Conservation (phyloP, 768 basidiomycete genomes). For the Boletus huronensis region DNA sequence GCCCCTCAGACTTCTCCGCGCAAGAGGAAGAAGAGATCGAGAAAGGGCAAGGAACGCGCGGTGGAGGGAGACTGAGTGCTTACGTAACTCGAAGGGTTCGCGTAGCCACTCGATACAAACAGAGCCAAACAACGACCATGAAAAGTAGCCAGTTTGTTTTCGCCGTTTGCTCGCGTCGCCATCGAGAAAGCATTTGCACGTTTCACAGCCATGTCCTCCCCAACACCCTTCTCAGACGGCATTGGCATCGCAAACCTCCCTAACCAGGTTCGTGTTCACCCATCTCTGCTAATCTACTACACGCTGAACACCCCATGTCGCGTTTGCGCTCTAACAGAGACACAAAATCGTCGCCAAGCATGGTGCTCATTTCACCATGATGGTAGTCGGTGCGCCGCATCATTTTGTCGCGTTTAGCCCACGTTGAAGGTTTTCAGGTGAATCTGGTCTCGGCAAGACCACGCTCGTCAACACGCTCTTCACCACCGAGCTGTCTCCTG, state of each 20-base stretch:
- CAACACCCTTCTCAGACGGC: conserved; percentile 53
- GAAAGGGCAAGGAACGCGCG: conserved; percentile 28
- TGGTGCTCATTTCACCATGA: conserved; percentile 97
- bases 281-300: neutral
- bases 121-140: conserved; percentile 22
- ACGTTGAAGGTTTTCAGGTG: conserved; percentile 51
- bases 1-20: neutral
- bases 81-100: neutral
- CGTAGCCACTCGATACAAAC: conserved; percentile 22
- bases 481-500: conserved; percentile 89
- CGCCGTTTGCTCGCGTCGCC: conserved; percentile 16
- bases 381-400: conserved; percentile 81
- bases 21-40: conserved; percentile 15
- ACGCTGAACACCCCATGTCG: neutral
- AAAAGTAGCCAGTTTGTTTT: conserved; percentile 26
- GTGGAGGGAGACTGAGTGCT: no score
- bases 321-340: conserved; percentile 49
- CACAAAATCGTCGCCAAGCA: conserved; percentile 99
- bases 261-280: conserved; percentile 71
- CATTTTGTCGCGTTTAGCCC: neutral
- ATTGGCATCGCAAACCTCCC: conserved; percentile 97
- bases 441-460: conserved; percentile 96
- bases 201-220: conserved; percentile 25
- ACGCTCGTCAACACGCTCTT: conserved; percentile 99
- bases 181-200: conserved; percentile 14